Evolutionary conservation across 192 early-diverging fungal species (phyloP).

Genomic region (Coemansia pectinata): DNA sequence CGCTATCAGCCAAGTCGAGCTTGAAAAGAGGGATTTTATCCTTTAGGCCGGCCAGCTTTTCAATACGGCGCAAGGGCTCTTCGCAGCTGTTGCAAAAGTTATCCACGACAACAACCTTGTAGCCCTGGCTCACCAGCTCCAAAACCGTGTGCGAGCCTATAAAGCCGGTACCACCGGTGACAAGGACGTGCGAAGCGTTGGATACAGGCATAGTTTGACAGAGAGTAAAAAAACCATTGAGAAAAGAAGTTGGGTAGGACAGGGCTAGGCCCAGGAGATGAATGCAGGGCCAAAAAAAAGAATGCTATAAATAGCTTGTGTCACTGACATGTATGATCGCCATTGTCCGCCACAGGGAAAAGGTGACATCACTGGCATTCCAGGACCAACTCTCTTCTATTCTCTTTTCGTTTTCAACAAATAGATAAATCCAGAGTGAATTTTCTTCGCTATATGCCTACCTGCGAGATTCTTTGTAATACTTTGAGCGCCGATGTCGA

Average conservation of each 20-base stretch:
- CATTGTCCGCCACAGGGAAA: not conserved
- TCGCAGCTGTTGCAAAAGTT: constrained; percentile 83
- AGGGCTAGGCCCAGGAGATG: not conserved
- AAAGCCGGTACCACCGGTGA: constrained; percentile 83
- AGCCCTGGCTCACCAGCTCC: constrained; percentile 72
- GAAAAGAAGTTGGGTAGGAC: not conserved
- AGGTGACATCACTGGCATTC: not conserved
- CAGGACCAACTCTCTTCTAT: not conserved
- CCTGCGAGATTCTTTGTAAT: constrained; percentile 20
- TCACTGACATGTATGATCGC: not conserved
- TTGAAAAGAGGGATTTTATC: constrained; percentile 65
- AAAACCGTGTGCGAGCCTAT: constrained; percentile 93
- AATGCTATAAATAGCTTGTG: not conserved
- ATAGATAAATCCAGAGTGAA: no score
- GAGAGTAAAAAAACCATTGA: not conserved
- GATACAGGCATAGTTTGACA: constrained; percentile 19
- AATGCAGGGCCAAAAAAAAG: not conserved
- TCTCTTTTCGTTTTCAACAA: not conserved
- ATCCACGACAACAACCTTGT: constrained; percentile 89
- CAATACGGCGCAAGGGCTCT: constrained; percentile 70
- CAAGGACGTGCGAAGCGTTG: constrained; percentile 47
- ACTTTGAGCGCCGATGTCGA: constrained; percentile 6
- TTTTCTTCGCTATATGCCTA: constrained; percentile 14
- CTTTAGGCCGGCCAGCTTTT: constrained; percentile 59
- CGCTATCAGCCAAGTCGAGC: constrained; percentile 75